Percentiles rank a stretch among this genome's conserved stretches.
Evolutionary conservation across 78 protist species (phyloP).

Genomic region (Dictyostelium purpureum): DNA sequence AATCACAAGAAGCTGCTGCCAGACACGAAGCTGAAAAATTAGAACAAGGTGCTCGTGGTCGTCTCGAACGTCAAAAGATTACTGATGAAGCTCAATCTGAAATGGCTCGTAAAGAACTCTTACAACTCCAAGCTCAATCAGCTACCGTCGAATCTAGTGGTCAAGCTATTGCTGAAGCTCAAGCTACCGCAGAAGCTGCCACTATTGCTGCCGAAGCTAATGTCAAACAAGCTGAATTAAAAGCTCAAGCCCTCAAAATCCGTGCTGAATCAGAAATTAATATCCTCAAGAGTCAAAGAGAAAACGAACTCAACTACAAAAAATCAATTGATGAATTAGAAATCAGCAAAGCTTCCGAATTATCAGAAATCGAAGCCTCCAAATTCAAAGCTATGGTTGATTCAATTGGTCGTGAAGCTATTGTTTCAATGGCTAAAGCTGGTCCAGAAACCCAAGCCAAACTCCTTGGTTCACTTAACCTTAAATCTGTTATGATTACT

Average conservation of each 20-base stretch:
- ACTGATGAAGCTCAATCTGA: conserved; percentile 90
- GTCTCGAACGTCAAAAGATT: conserved; percentile 89
- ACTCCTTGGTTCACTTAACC: conserved; percentile 86
- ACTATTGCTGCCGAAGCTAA: conserved; percentile 87
- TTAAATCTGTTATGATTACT: conserved; percentile 88
- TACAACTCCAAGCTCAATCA: conserved; percentile 85
- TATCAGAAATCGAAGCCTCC: conserved; percentile 83
- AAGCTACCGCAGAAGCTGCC: conserved; percentile 90
- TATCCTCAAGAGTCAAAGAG: conserved; percentile 54
- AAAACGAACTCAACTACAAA: conserved; percentile 80
- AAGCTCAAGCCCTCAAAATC: conserved; percentile 85
- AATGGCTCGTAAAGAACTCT: conserved; percentile 73
- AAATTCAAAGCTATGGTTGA: conserved; percentile 84
- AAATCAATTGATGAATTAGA: conserved; percentile 83
- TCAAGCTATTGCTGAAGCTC: conserved; percentile 92
- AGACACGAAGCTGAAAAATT: conserved; percentile 89
- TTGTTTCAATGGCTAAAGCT: conserved; percentile 86
- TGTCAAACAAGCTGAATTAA: conserved; percentile 87
- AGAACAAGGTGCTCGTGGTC: conserved; percentile 93
- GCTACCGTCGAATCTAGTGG: conserved; percentile 88
- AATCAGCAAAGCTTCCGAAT: conserved; percentile 42
- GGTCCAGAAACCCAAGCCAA: conserved; percentile 93
- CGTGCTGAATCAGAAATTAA: conserved; percentile 81
- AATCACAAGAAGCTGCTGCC: conserved; percentile 94
- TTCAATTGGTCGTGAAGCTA: conserved; percentile 88